Base-by-base conservation (phyloP, 306 rosid species). In the Castanea mollissima region DNA sequence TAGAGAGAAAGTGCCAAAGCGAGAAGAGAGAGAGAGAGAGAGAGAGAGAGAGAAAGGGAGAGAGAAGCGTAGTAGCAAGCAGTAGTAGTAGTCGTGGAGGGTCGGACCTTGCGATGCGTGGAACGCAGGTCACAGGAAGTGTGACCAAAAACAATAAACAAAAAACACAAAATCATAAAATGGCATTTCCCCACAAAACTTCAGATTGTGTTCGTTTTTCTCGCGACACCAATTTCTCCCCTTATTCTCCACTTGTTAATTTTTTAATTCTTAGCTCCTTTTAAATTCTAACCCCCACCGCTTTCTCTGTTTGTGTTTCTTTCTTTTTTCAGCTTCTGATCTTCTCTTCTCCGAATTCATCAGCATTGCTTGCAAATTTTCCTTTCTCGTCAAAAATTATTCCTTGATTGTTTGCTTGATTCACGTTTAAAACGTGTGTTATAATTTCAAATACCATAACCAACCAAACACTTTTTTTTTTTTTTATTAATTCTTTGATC, bases 91-190 rank as follows among this genome's bases (percentile, higher is more conserved):
- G 54, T 71, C 85, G 88, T 85, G 88, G 85, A 71, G 82, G 75
- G 74, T 82, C 25, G 76, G 58, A 8, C 32, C 20, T 81, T 9
- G 86, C 86, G 88, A 55, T 81, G 83, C 86, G 86, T 85, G 88
- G 88, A 75, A 32, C 60, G 32, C 77, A 77, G 77, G 82, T 56
- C 81, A 74, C 81, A 63, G 62, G 1, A 41, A 41, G 46, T 41
- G 46, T 12, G 1, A 49, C 54, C 4, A 49, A 49, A 49, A 12
- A 44, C 9, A 41, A 41, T 7, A 9, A 44, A 35, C 41, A 2
- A 35, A 35, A 35, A 35, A 38, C 11, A 38, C 7, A 38, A 38
- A 8, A 41, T 41, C 46, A 8, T 8, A 8, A 41, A 41, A 41
- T 8, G 46, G 46, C 46, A 41, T 41, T 41, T 7, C 46, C 12